Percentiles rank a stretch among this genome's conserved stretches.
Conservation (phyloP, 768 basidiomycete species). For the Pleurotus salmoneostramineus region DNA sequence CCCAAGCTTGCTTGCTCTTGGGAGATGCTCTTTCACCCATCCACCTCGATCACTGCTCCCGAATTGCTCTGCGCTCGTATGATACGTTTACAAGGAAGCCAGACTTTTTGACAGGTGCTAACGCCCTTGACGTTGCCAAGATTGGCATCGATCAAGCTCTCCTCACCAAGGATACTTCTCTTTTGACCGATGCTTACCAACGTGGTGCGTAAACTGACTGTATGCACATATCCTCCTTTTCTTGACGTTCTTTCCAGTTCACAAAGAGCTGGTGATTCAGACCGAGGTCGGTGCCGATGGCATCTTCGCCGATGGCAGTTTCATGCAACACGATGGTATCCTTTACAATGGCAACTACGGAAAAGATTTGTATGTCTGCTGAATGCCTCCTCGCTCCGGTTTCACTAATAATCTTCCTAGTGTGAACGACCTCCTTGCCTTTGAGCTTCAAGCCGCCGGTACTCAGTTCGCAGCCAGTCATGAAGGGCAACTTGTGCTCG, state of each 20-base stretch:
- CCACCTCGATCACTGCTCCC: conserved; percentile 40
- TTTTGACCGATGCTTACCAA: conserved; percentile 46
- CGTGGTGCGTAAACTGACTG: conserved; percentile 12
- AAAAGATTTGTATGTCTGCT: conserved; percentile 31
- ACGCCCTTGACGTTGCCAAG: conserved; percentile 60
- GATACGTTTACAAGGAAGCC: conserved; percentile 37
- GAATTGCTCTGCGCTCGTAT: conserved; percentile 50
- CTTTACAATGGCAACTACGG: conserved; percentile 74
- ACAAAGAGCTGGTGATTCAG: conserved; percentile 48
- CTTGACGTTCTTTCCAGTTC: conserved; percentile 23
- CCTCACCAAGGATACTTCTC: conserved; percentile 36
- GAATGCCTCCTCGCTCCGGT: not conserved
- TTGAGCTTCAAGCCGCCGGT: conserved; percentile 57
- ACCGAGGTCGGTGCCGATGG: conserved; percentile 52
- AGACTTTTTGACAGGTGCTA: conserved; percentile 58
- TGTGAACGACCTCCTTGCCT: conserved; percentile 55
- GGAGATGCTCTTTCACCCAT: conserved; percentile 38
- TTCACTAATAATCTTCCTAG: conserved; percentile 24
- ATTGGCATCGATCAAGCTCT: conserved; percentile 52
- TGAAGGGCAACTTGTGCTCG: conserved; percentile 43
- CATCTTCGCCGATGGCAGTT: conserved; percentile 50
- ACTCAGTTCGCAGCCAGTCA: conserved; percentile 50
- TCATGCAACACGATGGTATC: conserved; percentile 54
- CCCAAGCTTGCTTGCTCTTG: conserved; percentile 53
- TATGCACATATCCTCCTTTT: not conserved